Evolutionary conservation across 1,284 basidiomycete species (phyloP).

Genomic region (Erythrobasidium hasegawianum): DNA sequence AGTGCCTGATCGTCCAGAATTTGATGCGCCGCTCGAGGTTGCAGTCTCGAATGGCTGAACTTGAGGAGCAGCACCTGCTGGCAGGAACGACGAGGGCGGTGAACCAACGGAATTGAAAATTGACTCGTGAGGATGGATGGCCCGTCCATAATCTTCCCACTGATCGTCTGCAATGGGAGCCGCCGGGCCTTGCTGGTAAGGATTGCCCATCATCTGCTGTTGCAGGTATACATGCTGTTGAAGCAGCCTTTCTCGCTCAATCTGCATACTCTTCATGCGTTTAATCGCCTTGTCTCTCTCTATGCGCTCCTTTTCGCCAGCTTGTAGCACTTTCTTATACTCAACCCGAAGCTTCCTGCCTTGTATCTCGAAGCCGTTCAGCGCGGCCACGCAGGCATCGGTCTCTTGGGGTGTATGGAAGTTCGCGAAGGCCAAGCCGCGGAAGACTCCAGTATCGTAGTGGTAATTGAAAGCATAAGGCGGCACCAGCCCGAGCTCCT

Average conservation of each 20-base stretch:
- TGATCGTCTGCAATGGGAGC: constrained; percentile 7
- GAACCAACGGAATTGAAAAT: constrained; percentile 7
- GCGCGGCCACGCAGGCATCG: constrained; percentile 87
- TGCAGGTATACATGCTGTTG: constrained; percentile 25
- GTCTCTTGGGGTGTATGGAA: constrained; percentile 88
- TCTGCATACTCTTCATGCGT: constrained; percentile 92
- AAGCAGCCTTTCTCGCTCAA: constrained; percentile 52
- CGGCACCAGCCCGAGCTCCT: constrained; percentile 86
- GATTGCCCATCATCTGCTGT: constrained; percentile 9
- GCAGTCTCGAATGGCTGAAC: not conserved
- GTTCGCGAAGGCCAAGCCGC: constrained; percentile 97
- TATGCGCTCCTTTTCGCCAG: constrained; percentile 97
- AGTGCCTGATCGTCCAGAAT: constrained; percentile 47
- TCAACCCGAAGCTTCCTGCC: constrained; percentile 98
- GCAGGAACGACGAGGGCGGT: not conserved
- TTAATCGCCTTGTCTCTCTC: constrained; percentile 98
- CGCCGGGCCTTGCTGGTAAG: constrained; percentile 1
- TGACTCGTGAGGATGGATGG: constrained; percentile 31
- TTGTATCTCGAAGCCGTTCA: constrained; percentile 69
- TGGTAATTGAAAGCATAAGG: constrained; percentile 99
- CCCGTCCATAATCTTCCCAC: constrained; percentile 38
- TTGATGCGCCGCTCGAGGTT: not conserved
- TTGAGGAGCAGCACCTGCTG: not conserved
- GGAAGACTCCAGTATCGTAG: constrained; percentile 91
- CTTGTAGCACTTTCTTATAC: constrained; percentile 98